A percentile compares a stretch with the other conserved stretches of the same genome.
Conservation (phyloP, 2,329 filamentous ascomycete genomes). For the Nemania sp. region DNA sequence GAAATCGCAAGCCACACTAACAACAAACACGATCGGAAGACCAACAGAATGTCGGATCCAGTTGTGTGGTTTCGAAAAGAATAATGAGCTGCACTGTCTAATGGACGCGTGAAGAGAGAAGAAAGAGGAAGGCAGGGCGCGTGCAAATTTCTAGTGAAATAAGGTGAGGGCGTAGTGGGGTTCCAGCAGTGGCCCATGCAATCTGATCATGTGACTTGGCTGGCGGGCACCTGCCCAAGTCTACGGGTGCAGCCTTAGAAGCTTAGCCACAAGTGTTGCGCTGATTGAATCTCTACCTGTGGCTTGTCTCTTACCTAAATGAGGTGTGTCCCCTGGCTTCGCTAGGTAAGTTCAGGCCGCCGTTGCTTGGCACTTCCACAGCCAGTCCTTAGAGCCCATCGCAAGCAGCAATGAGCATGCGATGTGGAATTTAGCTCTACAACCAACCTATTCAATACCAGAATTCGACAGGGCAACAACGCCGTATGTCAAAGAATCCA, state of each 20-base stretch:
- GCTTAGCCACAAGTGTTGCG: not conserved
- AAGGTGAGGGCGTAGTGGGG: constrained; percentile 22
- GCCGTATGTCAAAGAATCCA: constrained; percentile 7
- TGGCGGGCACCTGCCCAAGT: not conserved
- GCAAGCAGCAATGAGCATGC: constrained; percentile 16
- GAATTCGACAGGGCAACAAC: constrained; percentile 15
- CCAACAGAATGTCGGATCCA: constrained; percentile 70
- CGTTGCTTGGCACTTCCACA: constrained; percentile 21
- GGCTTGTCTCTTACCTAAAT: too few species aligned
- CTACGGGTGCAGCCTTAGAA: not conserved
- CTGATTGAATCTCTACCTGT: not conserved
- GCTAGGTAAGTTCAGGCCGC: constrained; percentile 1
- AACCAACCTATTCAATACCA: constrained; percentile 10
- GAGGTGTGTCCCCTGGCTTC: too few species aligned
- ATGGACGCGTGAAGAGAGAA: constrained; percentile 66
- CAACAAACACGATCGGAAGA: constrained; percentile 52
- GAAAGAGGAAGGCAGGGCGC: constrained; percentile 35
- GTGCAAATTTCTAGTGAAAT: constrained; percentile 26
- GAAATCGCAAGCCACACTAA: constrained; percentile 62
- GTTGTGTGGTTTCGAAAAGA: constrained; percentile 50
- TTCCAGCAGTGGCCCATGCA: constrained; percentile 16
- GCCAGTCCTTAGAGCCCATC: too few species aligned
- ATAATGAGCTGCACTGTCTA: constrained; percentile 86
- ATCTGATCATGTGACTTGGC: constrained; percentile 30
- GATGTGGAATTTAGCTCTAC: constrained; percentile 26